Evolutionary conservation across 202 grass and related monocot species (phyloP).

Genomic region (Musa balbisiana): DNA sequence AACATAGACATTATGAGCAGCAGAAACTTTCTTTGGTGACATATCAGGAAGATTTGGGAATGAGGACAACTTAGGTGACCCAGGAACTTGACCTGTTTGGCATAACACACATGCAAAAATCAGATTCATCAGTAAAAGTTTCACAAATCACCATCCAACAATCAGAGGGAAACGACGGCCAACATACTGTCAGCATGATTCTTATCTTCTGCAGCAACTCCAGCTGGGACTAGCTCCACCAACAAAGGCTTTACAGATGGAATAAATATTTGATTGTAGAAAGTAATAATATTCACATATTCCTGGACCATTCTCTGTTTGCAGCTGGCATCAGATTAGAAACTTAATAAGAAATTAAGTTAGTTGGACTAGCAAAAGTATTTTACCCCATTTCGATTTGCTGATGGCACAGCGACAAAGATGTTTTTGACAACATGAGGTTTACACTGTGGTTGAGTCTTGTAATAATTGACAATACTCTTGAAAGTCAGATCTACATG

Average conservation of each 20-base stretch:
- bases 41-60: slow-evolving; percentile 90
- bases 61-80: slow-evolving; percentile 71
- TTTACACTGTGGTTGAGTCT: slow-evolving; percentile 81
- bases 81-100: slow-evolving; percentile 43
- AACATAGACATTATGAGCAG: slow-evolving; percentile 81
- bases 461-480: slow-evolving; percentile 73
- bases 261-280: slow-evolving; percentile 93
- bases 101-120: slow-evolving; percentile 24
- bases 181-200: slow-evolving; percentile 44
- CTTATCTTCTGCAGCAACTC: slow-evolving; percentile 44
- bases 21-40: slow-evolving; percentile 94
- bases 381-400: slow-evolving; percentile 48
- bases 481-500: slow-evolving; percentile 52
- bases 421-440: slow-evolving; percentile 62
- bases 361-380: slow-evolving; percentile 18
- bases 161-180: slow-evolving; percentile 5
- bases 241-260: slow-evolving; percentile 72
- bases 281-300: slow-evolving; percentile 78
- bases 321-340: slow-evolving; percentile 1
- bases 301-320: slow-evolving; percentile 50
- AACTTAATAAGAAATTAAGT: background rate
- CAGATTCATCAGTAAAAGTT: slow-evolving; percentile 25
- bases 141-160: slow-evolving; percentile 16
- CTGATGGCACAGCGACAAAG: slow-evolving; percentile 42
- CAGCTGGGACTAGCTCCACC: slow-evolving; percentile 41